Evolutionary conservation across 192 early-diverging fungal genomes (phyloP).

Genomic region (Backusella mclennaniae): DNA sequence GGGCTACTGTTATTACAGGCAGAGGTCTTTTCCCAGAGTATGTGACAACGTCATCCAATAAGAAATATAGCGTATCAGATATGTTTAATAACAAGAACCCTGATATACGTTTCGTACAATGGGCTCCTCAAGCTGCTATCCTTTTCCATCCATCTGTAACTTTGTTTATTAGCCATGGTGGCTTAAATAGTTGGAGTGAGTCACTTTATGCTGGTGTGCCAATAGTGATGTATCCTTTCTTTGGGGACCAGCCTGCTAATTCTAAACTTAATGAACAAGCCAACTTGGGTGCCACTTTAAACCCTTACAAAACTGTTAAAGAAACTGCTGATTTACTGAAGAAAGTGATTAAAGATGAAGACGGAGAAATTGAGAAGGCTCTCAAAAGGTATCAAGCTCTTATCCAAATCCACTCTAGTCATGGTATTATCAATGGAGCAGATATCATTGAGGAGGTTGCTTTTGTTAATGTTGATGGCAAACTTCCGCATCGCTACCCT

Average conservation of each 20-base stretch:
- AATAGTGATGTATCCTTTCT: conserved; percentile 31
- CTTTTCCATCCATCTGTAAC: conserved; percentile 22
- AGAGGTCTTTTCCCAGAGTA: not conserved
- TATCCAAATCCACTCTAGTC: conserved; percentile 15
- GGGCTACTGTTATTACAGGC: conserved; percentile 15
- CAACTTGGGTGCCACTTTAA: not conserved
- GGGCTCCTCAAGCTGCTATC: conserved; percentile 35
- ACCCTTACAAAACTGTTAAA: not conserved
- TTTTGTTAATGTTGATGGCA: not conserved
- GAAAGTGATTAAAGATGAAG: not conserved
- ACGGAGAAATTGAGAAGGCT: not conserved
- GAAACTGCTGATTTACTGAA: not conserved
- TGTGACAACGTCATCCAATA: not conserved
- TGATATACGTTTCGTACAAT: not conserved
- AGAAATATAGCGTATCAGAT: not conserved
- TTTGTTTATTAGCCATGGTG: conserved; percentile 34
- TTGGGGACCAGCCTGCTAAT: conserved; percentile 29
- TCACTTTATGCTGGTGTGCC: conserved; percentile 28
- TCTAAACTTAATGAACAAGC: not conserved
- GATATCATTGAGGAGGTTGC: conserved; percentile 27
- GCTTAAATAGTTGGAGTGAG: conserved; percentile 26
- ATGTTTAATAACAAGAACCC: not conserved
- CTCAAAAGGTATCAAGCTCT: not conserved
- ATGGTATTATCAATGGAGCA: conserved; percentile 15
- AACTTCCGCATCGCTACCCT: conserved; percentile 20